phyloP scores from a whole-genome alignment of 75 land plant genomes.

The Selaginella tamariscina region DNA sequence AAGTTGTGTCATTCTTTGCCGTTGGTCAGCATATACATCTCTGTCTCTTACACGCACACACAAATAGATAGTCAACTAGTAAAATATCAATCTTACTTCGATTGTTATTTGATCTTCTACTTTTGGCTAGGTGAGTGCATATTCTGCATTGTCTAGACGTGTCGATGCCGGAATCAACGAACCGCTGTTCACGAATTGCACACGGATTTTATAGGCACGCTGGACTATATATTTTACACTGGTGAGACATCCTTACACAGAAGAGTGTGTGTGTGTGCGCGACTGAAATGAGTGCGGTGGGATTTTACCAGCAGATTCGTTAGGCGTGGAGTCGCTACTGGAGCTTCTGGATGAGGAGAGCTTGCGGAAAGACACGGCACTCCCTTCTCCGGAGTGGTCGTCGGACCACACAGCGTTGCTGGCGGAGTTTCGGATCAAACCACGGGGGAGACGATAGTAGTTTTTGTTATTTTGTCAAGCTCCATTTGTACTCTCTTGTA shows the following conservation, averaged over 20 bases:
- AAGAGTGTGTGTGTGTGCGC: neutral
- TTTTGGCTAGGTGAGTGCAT: conserved; percentile 83
- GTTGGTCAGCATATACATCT: conserved; percentile 37
- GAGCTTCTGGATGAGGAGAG: conserved; percentile 92
- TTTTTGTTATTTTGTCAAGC: neutral
- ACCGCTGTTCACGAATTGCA: conserved; percentile 87
- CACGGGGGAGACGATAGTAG: conserved; percentile 26
- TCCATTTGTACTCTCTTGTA: neutral
- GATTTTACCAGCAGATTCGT: conserved; percentile 61
- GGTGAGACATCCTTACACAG: conserved; percentile 29
- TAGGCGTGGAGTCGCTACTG: conserved; percentile 70
- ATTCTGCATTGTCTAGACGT: conserved; percentile 68
- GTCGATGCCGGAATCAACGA: conserved; percentile 70
- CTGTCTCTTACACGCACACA: neutral
- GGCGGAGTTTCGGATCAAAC: conserved; percentile 79
- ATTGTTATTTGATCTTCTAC: neutral
- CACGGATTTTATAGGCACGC: conserved; percentile 88
- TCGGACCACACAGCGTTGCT: conserved; percentile 93
- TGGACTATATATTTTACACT: conserved; percentile 92
- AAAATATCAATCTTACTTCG: neutral
- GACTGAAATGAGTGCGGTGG: neutral
- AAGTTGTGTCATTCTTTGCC: conserved; percentile 72
- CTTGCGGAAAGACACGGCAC: conserved; percentile 85
- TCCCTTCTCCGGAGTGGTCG: conserved; percentile 98
- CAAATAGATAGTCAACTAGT: neutral